A percentile compares a stretch with the other conserved stretches of the same genome.
phyloP scores from a whole-genome alignment of 495 filamentous ascomycete genomes.

The Oleoguttula mirabilis region DNA sequence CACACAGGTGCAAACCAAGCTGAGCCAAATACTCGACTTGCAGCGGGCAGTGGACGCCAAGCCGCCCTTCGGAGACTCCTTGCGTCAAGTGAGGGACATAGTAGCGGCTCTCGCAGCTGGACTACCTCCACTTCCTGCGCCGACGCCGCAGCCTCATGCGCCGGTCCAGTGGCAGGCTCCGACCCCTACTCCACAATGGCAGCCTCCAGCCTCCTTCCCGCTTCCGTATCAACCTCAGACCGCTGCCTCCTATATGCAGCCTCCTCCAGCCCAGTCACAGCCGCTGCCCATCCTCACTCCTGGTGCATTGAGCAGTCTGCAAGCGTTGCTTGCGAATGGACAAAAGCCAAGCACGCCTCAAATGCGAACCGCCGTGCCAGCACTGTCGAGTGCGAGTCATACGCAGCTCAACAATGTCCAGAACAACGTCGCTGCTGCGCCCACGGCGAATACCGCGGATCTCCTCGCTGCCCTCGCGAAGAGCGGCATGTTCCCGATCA shows the following conservation, averaged over 20 bases:
- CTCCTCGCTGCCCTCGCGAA: slow-evolving; percentile 15
- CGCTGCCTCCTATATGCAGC: slow-evolving; percentile 6
- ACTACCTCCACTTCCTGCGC: too few species aligned
- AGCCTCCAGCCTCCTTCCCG: slow-evolving; percentile 1
- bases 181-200: slow-evolving; percentile 11
- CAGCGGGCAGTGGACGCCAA: background rate
- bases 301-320: slow-evolving; percentile 11
- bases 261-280: background rate
- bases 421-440: slow-evolving; percentile 12
- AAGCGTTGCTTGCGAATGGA: slow-evolving; percentile 14
- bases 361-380: slow-evolving; percentile 13
- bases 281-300: slow-evolving; percentile 10
- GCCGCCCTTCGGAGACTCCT: too few species aligned
- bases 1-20: background rate
- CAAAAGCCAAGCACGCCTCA: slow-evolving; percentile 20
- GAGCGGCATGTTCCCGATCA: slow-evolving; percentile 8
- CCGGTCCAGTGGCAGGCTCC: too few species aligned
- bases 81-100: too few species aligned
- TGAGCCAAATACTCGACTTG: background rate
- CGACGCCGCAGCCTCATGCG: too few species aligned
- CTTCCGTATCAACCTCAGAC: slow-evolving; percentile 5
- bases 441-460: slow-evolving; percentile 11
- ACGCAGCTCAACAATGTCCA: slow-evolving; percentile 16
- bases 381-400: slow-evolving; percentile 11
- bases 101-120: too few species aligned